These are phyloP conservation scores for Dryadomyces sulphureus DNA, from an alignment of 2,329 filamentous ascomycete species.

Conservation along the genomic window DNA sequence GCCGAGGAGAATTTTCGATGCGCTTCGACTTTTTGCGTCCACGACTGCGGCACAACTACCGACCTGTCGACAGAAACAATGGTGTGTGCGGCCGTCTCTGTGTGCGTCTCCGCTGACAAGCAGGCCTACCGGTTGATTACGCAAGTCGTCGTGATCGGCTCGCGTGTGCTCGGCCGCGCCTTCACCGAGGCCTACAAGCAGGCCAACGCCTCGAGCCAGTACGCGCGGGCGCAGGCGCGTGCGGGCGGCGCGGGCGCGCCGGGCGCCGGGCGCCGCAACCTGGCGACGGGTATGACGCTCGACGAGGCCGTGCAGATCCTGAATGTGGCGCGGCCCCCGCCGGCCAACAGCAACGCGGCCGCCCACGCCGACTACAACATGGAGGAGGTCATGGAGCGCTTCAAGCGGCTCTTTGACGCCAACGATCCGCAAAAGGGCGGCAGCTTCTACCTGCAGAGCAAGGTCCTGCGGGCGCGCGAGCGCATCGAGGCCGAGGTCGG, in stretches of 20 bases:
- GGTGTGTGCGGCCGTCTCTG: no score
- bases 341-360: constrained; percentile 35
- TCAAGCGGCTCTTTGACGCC: constrained; percentile 86
- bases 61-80: background rate
- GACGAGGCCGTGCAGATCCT: constrained; percentile 96
- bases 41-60: no score
- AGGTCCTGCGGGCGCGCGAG: constrained; percentile 81
- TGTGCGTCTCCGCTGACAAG: background rate
- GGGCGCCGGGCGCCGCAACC: constrained; percentile 26
- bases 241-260: constrained; percentile 28
- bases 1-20: constrained; percentile 2
- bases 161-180: constrained; percentile 81
- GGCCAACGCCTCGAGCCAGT: constrained; percentile 73
- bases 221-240: constrained; percentile 59
- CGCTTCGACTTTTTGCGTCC: no score
- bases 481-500: constrained; percentile 77
- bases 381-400: constrained; percentile 67
- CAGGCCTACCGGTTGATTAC: constrained; percentile 95
- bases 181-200: constrained; percentile 93
- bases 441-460: constrained; percentile 97
- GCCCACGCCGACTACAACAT: constrained; percentile 32
- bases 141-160: constrained; percentile 80
- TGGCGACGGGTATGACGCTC: constrained; percentile 66
- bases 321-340: constrained; percentile 72
- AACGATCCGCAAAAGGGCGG: constrained; percentile 94